phyloP scores from a whole-genome alignment of 352 stramenopile genomes.

The Saprolegnia diclina region DNA sequence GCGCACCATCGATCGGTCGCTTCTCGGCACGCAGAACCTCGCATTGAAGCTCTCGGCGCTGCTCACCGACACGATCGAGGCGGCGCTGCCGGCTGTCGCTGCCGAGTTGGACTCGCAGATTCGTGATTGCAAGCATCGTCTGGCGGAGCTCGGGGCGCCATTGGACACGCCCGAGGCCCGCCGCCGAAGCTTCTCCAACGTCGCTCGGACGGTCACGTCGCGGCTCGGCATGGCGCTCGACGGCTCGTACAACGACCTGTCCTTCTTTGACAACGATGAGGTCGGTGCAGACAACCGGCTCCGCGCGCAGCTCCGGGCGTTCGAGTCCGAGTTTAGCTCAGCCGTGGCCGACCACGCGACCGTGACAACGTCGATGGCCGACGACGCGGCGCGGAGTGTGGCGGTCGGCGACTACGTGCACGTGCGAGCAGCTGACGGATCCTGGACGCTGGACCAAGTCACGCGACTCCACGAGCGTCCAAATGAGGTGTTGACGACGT shows the following conservation, averaged over 20 bases:
- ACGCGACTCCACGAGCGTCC: too few relatives aligned
- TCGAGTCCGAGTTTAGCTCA: slow-evolving; percentile 33
- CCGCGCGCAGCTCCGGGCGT: slow-evolving; percentile 33
- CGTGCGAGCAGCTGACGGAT: not conserved
- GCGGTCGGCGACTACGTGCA: not conserved
- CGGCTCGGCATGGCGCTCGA: slow-evolving; percentile 36
- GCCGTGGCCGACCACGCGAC: slow-evolving; percentile 28
- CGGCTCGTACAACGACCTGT: slow-evolving; percentile 35
- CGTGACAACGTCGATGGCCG: not conserved
- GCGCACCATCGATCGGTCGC: slow-evolving; percentile 29
- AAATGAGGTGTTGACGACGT: too few relatives aligned
- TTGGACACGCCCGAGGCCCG: slow-evolving; percentile 21
- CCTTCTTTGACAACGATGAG: not conserved
- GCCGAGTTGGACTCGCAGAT: slow-evolving; percentile 37
- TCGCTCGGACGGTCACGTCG: slow-evolving; percentile 33
- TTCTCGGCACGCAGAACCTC: slow-evolving; percentile 36
- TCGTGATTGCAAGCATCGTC: slow-evolving; percentile 24
- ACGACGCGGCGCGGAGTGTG: not conserved
- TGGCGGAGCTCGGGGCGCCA: slow-evolving; percentile 31
- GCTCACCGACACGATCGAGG: slow-evolving; percentile 45
- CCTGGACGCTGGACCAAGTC: slow-evolving; percentile 30
- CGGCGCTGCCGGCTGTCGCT: slow-evolving; percentile 41
- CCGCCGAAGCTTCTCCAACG: slow-evolving; percentile 36
- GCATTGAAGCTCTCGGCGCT: slow-evolving; percentile 31
- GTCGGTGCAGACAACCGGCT: slow-evolving; percentile 30